Base-by-base conservation (phyloP, 1,284 basidiomycete genomes). In the Grifola frondosa region DNA sequence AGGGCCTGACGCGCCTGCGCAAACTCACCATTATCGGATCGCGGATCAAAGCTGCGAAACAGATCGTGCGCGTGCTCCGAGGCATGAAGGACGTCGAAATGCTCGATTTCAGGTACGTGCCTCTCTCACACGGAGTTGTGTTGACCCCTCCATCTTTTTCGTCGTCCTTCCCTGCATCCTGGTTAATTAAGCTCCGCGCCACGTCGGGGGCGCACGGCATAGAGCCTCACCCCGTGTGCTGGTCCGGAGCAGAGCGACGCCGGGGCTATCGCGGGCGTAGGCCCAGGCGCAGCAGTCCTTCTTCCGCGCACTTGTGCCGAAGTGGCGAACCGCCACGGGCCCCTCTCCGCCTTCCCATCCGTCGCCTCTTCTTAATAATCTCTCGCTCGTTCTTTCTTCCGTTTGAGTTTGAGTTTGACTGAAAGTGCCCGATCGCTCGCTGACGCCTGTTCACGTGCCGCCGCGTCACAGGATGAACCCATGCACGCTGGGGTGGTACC, bases 401-500 rank as follows among this genome's bases (percentile, higher is more conserved):
- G 13, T 36, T 42, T 39, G 30, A 21, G 19, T 33, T 42, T 32
- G 25, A 12, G 30, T 42, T 37, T 57, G 50, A 53, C 48, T 44
- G 52, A 52, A 51, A 51, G 42, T 56, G 53, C 48, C 52, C 37
- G 51, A 56, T 51, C 39, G 37, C 42, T 49, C 19, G 23, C 17
- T 40, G 36, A 16, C 23, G 26, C 25, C 17, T 16, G 36, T 53
- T 44, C 44, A 24, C 49, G 13, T 19, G 33, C 40, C 37, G 34
- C 40, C 13, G 20, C 15, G 35, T 4, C 42, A 28, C 63, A 88
- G 87, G 71, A 95, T 95, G 91, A 97, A 97, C 62, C 93, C 94
- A 38, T 89, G 88, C 51, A 96, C 92, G 20, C 78, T 95, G n/a
- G 88, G 88, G 6, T 95, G 91, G 84, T 97, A 97, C 66, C 75